Conservation (phyloP, 495 filamentous ascomycete genomes). For the Friedmanniomyces simplex region DNA sequence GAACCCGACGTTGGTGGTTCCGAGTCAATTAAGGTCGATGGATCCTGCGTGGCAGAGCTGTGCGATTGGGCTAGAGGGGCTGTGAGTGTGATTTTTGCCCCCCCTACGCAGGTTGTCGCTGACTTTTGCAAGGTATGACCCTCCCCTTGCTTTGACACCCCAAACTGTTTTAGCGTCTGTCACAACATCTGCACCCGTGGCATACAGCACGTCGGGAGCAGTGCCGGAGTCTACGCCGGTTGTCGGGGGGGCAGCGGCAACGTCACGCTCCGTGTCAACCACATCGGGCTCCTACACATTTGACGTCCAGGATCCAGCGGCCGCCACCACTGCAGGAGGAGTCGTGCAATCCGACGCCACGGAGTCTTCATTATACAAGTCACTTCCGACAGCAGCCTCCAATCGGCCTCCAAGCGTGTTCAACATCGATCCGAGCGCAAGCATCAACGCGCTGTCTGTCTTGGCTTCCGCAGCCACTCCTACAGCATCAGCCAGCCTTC, state of each 20-base stretch:
- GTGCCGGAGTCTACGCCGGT: too few relatives aligned
- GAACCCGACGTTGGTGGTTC: conserved; percentile 3
- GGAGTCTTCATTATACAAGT: too few relatives aligned
- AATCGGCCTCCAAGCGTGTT: too few relatives aligned
- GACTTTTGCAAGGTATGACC: conserved; percentile 8
- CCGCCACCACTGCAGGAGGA: too few relatives aligned
- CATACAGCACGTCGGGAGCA: background rate
- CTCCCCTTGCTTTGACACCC: conserved; percentile 5
- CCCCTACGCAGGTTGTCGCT: background rate
- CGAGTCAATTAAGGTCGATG: background rate
- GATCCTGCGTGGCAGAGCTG: conserved; percentile 6
- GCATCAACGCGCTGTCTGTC: too few relatives aligned
- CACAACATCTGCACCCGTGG: too few relatives aligned
- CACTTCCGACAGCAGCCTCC: too few relatives aligned
- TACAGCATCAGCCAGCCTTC: too few relatives aligned
- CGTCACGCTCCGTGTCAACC: background rate
- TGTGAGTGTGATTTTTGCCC: conserved; percentile 9
- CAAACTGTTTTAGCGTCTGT: background rate
- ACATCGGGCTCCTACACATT: background rate
- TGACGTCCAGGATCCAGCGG: background rate
- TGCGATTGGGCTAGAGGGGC: conserved; percentile 1
- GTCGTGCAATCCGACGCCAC: too few relatives aligned
- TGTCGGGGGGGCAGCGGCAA: too few relatives aligned
- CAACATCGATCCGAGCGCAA: too few relatives aligned
- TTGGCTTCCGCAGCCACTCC: too few relatives aligned